Conservation (phyloP, 2,329 filamentous ascomycete species). For the Calycina marina region DNA sequence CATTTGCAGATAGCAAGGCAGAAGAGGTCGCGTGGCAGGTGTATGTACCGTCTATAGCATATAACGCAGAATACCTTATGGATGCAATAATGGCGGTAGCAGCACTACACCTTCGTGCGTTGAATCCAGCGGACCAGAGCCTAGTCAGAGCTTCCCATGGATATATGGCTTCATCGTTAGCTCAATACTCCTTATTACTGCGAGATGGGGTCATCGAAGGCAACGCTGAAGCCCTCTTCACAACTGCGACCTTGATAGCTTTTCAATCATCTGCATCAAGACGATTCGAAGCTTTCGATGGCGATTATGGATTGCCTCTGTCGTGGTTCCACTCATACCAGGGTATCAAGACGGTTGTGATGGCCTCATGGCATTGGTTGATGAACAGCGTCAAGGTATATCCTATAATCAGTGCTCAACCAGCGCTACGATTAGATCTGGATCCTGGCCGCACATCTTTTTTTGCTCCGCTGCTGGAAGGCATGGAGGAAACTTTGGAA, state of each 20-base stretch:
- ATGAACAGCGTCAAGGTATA: slow-evolving; percentile 41
- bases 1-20: slow-evolving; percentile 36
- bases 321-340: slow-evolving; percentile 55
- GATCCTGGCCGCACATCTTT: slow-evolving; percentile 38
- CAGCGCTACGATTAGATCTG: slow-evolving; percentile 44
- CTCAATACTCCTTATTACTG: slow-evolving; percentile 42
- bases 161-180: slow-evolving; percentile 49
- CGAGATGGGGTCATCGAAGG: slow-evolving; percentile 39
- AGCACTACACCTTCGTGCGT: slow-evolving; percentile 44
- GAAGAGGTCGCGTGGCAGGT: slow-evolving; percentile 44
- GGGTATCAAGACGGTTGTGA: slow-evolving; percentile 50
- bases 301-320: slow-evolving; percentile 42
- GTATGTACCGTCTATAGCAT: slow-evolving; percentile 45
- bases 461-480: slow-evolving; percentile 44
- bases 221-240: slow-evolving; percentile 48
- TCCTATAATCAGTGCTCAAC: slow-evolving; percentile 49
- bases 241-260: slow-evolving; percentile 48
- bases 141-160: slow-evolving; percentile 48
- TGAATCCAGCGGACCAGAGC: slow-evolving; percentile 40
- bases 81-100: slow-evolving; percentile 51
- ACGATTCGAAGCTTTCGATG: slow-evolving; percentile 41
- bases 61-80: slow-evolving; percentile 43
- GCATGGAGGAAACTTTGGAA: slow-evolving; percentile 39
- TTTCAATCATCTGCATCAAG: slow-evolving; percentile 51
- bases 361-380: slow-evolving; percentile 49